Evolutionary conservation across 2,329 filamentous ascomycete genomes (phyloP).

Genomic region (Trichoderma asperellum): DNA sequence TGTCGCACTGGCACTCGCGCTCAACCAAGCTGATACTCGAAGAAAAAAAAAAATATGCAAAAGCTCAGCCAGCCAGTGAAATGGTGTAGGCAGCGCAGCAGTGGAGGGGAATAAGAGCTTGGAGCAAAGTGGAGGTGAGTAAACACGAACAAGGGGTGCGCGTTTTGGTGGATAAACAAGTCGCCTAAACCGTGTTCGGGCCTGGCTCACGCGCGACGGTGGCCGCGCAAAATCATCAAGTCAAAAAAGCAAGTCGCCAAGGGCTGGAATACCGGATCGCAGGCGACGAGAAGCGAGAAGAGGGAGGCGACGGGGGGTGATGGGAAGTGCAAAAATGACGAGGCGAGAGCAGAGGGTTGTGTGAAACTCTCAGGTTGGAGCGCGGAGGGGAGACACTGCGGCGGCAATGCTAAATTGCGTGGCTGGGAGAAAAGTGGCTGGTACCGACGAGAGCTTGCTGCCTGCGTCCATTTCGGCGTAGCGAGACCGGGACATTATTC

Average conservation of each 20-base stretch:
- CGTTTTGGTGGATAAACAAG: conserved; percentile 42
- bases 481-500: neutral
- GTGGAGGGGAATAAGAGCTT: conserved; percentile 27
- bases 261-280: conserved; percentile 33
- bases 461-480: conserved; percentile 9
- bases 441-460: neutral
- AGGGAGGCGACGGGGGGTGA: conserved; percentile 29
- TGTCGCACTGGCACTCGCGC: conserved; percentile 39
- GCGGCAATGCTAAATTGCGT: conserved; percentile 43
- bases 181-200: conserved; percentile 36
- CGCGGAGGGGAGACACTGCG: conserved; percentile 37
- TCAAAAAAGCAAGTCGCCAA: conserved; percentile 35
- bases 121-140: conserved; percentile 37
- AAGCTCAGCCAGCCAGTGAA: conserved; percentile 14
- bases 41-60: conserved; percentile 21
- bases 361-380: conserved; percentile 32
- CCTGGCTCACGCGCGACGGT: conserved; percentile 39
- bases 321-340: conserved; percentile 27
- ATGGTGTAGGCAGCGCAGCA: conserved; percentile 9
- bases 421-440: conserved; percentile 41
- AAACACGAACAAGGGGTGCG: conserved; percentile 41
- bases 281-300: conserved; percentile 33
- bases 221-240: conserved; percentile 39
- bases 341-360: conserved; percentile 29
- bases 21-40: conserved; percentile 31